These are phyloP conservation scores for Trebouxia sp. DNA, from an alignment of 139 green algal species.

Conservation along the genomic window DNA sequence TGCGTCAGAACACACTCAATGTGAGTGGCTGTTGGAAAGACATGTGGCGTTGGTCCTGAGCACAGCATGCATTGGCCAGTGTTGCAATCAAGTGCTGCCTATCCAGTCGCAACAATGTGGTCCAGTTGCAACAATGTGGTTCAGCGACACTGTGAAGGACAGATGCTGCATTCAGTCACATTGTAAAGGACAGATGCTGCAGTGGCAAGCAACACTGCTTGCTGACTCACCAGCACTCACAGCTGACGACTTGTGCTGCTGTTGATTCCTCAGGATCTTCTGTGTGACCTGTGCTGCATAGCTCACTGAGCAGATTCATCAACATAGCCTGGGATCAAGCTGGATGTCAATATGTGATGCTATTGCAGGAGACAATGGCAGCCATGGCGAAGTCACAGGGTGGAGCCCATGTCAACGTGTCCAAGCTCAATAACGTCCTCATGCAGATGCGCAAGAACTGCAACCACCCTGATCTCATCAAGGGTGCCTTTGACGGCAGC, in stretches of 20 bases:
- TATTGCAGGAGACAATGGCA: slow-evolving; percentile 45
- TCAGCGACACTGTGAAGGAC: too few relatives aligned
- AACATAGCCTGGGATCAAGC: too few relatives aligned
- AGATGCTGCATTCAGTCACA: not conserved
- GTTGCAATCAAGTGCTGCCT: too few relatives aligned
- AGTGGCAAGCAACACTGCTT: not conserved
- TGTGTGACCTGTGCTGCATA: too few relatives aligned
- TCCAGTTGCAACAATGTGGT: too few relatives aligned
- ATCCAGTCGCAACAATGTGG: too few relatives aligned
- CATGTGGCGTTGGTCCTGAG: too few relatives aligned
- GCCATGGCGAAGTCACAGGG: slow-evolving; percentile 14
- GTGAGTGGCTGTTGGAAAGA: too few relatives aligned
- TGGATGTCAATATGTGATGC: too few relatives aligned
- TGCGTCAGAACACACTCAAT: slow-evolving; percentile 72
- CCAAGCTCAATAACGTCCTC: slow-evolving; percentile 91
- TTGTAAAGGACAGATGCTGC: not conserved
- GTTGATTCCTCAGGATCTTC: too few relatives aligned
- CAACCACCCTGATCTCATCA: slow-evolving; percentile 99
- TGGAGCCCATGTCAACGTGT: not conserved
- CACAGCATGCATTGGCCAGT: too few relatives aligned
- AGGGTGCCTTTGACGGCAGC: slow-evolving; percentile 52
- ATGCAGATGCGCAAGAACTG: slow-evolving; percentile 97
- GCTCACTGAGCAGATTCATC: too few relatives aligned
- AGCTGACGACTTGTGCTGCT: not conserved
- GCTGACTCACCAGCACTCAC: not conserved